These are phyloP conservation scores for Delonix regia DNA, from an alignment of 306 rosid species.

Conservation along the genomic window DNA sequence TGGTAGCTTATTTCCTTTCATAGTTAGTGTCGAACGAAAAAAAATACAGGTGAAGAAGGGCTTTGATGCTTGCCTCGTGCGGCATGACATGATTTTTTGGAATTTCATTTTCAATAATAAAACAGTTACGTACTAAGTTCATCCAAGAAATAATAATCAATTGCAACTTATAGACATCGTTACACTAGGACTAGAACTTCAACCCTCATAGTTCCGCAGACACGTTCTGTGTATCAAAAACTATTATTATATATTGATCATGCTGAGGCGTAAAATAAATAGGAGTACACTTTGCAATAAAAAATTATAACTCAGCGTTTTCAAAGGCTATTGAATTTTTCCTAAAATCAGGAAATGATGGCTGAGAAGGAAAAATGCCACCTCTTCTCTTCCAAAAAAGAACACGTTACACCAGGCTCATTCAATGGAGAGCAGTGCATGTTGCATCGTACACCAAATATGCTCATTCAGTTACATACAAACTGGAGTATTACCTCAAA, in stretches of 20 bases:
- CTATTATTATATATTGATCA: constrained; percentile 10
- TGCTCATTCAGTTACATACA: constrained; percentile 28
- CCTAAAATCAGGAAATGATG: constrained; percentile 34
- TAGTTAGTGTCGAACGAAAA: not conserved
- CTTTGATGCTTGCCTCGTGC: constrained; percentile 19
- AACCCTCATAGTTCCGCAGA: not conserved
- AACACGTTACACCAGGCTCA: not conserved
- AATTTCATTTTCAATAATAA: constrained; percentile 1
- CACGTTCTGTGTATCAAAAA: not conserved
- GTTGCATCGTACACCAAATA: constrained; percentile 28
- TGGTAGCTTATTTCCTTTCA: not conserved
- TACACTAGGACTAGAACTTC: not conserved
- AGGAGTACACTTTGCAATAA: not conserved
- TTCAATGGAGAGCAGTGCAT: not conserved
- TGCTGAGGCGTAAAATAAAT: constrained; percentile 1
- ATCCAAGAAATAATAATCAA: constrained; percentile 9
- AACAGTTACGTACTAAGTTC: not conserved
- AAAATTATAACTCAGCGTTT: constrained; percentile 17
- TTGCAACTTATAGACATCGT: constrained; percentile 22
- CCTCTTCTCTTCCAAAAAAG: constrained; percentile 48
- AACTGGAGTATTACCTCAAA: constrained; percentile 25
- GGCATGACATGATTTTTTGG: not conserved
- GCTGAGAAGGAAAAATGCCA: constrained; percentile 57
- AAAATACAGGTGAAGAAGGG: not conserved
- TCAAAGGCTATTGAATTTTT: constrained; percentile 19